Evolutionary conservation across 192 early-diverging fungal genomes (phyloP).

Genomic region (Coemansia biformis): DNA sequence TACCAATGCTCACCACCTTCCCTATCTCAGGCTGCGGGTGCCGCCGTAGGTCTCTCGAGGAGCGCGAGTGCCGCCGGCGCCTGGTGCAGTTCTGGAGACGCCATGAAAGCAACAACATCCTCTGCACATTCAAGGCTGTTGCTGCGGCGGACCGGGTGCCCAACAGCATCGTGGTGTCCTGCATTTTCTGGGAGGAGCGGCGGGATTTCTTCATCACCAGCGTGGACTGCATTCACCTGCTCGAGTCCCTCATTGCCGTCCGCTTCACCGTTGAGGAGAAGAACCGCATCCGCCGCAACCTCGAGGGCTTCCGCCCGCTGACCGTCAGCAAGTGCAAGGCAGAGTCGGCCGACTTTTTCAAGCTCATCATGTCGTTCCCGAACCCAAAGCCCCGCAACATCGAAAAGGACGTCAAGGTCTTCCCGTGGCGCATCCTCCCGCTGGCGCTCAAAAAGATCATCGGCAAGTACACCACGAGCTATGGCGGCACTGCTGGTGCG

Average conservation of each 20-base stretch:
- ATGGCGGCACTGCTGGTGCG: constrained; percentile 30
- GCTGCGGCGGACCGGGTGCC: constrained; percentile 53
- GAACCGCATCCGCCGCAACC: constrained; percentile 80
- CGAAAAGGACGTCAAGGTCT: constrained; percentile 87
- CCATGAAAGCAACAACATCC: constrained; percentile 60
- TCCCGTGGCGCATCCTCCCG: constrained; percentile 68
- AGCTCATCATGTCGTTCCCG: constrained; percentile 74
- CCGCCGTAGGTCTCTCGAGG: constrained; percentile 57
- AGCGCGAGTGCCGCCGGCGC: constrained; percentile 59
- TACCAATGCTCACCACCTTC: too few relatives aligned
- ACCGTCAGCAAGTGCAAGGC: constrained; percentile 74
- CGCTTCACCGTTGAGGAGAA: constrained; percentile 79
- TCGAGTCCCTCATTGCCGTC: constrained; percentile 69
- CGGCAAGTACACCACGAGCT: constrained; percentile 59
- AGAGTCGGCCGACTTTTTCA: constrained; percentile 75
- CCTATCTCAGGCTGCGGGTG: too few relatives aligned
- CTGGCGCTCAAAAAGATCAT: constrained; percentile 74
- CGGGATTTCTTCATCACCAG: constrained; percentile 75
- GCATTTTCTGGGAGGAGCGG: constrained; percentile 71
- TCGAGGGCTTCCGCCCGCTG: constrained; percentile 72
- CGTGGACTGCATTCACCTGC: constrained; percentile 70
- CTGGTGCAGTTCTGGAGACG: constrained; percentile 72
- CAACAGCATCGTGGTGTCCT: constrained; percentile 70
- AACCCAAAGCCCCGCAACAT: constrained; percentile 81
- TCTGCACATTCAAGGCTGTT: constrained; percentile 60